Evolutionary conservation across 768 basidiomycete species (phyloP).

Genomic region (Boletellus ananas): DNA sequence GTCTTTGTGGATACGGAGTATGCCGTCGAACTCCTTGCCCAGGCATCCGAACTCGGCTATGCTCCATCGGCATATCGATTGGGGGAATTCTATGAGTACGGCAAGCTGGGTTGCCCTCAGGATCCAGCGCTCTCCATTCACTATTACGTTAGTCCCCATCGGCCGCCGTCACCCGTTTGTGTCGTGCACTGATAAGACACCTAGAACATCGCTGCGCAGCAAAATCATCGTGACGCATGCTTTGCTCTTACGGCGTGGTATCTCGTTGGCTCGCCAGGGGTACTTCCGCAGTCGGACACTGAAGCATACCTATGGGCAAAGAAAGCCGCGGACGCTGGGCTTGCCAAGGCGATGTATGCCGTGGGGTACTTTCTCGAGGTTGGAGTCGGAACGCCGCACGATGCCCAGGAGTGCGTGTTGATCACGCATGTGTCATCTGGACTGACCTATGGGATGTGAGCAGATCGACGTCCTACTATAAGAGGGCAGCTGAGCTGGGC

Average conservation of each 20-base stretch:
- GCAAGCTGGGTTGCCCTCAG: constrained; percentile 96
- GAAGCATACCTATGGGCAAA: constrained; percentile 98
- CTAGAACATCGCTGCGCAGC: constrained; percentile 97
- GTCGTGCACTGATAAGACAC: constrained; percentile 12
- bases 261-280: constrained; percentile 95
- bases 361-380: constrained; percentile 97
- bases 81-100: constrained; percentile 99
- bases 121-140: constrained; percentile 97
- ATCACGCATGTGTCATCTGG: constrained; percentile 3
- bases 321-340: constrained; percentile 87
- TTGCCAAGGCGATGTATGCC: constrained; percentile 96
- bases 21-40: constrained; percentile 88
- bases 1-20: constrained; percentile 97
- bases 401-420: constrained; percentile 58
- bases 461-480: constrained; percentile 80
- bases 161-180: not conserved
- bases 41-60: constrained; percentile 94
- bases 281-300: constrained; percentile 96
- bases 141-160: constrained; percentile 85
- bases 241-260: constrained; percentile 99
- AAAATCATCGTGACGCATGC: constrained; percentile 94
- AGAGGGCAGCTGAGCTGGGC: constrained; percentile 84
- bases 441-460: constrained; percentile 1
- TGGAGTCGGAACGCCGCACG: constrained; percentile 76
- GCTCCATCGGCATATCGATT: constrained; percentile 93